Evolutionary conservation across 495 filamentous ascomycete genomes (phyloP).

Genomic region (Jackrogersella minutella): DNA sequence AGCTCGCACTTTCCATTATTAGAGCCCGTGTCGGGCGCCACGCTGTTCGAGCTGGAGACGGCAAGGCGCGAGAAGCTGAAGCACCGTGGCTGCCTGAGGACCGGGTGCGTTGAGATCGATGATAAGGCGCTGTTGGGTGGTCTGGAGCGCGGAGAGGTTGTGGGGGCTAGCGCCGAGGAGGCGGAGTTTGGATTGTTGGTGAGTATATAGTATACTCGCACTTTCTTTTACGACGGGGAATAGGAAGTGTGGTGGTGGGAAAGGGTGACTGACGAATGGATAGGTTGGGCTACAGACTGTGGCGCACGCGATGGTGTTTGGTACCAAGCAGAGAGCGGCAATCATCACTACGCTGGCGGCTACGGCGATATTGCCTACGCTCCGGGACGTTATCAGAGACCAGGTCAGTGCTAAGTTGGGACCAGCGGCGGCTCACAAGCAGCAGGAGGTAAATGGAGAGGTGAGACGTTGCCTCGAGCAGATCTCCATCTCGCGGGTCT

Average conservation of each 20-base stretch:
- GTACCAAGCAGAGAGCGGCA: constrained; percentile 27
- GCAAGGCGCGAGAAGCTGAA: constrained; percentile 23
- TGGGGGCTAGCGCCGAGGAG: constrained; percentile 58
- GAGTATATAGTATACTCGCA: constrained; percentile 38
- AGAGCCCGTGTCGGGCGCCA: constrained; percentile 30
- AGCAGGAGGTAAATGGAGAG: constrained; percentile 16
- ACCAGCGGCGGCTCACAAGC: constrained; percentile 15
- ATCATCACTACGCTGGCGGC: constrained; percentile 51
- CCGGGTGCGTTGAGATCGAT: constrained; percentile 57
- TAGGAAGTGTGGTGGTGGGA: neutral
- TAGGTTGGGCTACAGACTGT: constrained; percentile 52
- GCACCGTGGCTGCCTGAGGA: constrained; percentile 35
- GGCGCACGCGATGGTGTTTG: constrained; percentile 38
- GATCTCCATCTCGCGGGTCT: constrained; percentile 64
- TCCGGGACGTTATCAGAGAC: constrained; percentile 46
- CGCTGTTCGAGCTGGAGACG: constrained; percentile 43
- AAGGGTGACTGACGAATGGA: neutral
- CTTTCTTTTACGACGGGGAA: neutral
- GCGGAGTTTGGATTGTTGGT: constrained; percentile 51
- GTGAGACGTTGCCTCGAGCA: constrained; percentile 54
- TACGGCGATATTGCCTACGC: constrained; percentile 42
- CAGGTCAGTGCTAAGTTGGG: constrained; percentile 33
- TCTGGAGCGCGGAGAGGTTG: constrained; percentile 56
- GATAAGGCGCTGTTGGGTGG: constrained; percentile 54
- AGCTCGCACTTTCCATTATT: constrained; percentile 8